Base-by-base conservation (phyloP, 2,329 filamentous ascomycete species). In the Canariomyces notabilis region DNA sequence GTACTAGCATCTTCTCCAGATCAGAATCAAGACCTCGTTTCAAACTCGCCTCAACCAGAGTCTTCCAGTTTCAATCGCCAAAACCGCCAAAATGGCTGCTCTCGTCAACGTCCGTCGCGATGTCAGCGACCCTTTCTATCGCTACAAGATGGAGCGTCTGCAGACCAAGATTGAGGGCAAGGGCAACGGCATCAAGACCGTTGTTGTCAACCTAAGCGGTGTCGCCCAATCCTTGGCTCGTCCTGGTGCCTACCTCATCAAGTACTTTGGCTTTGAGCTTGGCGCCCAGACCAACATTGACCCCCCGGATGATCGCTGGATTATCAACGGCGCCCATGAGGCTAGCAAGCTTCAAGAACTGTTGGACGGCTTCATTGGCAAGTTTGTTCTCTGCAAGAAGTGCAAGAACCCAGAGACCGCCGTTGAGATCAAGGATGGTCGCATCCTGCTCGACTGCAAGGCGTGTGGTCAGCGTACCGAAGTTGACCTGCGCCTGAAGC, bases 111-210 rank as follows among this genome's bases (percentile, higher is more conserved):
- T 97, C 73, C 90, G 90, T 72, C 89, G 88, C 73, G 91, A 97
- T 86, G 85, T 95, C 76, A 85, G 85, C 77, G 93, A 98, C 75
- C 86, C 86, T 74, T 98, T 96, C 83, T 98, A 98, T 77, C 93
- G 93, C 71, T 98, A 98, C 84, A 98, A 98, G 83, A 98, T 98
- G 93, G 93, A 97, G 76, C 85, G 83, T 62, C 77, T 98, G 67
- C 89, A 95, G 78, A 95, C 93, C 70, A 98, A 98, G 80, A 94
- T 98, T 62, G 93, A 98, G 75, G 93, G 93, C 73, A 98, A 98
- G 74, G 93, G 93, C 59, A 98, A 98, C 75, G 93, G 93, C 66
- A 98, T 98, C 82, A 98, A 98, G 79, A 98, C 65, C 61, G 93
- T 98, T 64, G 85, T 98, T 61, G 89, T 95, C 79, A 98, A 98